Base-by-base conservation (phyloP, 2,329 filamentous ascomycete genomes). In the Pyricularia pennisetigena region DNA sequence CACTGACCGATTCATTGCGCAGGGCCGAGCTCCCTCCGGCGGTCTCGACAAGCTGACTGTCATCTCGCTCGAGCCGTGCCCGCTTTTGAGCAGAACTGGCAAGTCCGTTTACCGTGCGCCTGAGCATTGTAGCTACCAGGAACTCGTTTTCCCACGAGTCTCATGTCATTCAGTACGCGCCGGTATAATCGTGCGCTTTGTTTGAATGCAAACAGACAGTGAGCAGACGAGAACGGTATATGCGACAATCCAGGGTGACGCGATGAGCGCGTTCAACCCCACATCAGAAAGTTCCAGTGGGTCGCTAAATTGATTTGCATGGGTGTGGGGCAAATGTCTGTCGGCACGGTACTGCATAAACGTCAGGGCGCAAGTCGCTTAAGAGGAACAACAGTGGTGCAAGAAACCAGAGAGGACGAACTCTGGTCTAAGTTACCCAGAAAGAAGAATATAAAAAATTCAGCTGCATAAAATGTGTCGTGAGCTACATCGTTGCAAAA, bases 21-120 rank as follows among this genome's bases (percentile, higher is more conserved):
- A 82, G 72, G 28, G 75, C 78, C 1, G 82, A 82, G 70, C 77
- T 80, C 14, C 80, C 80, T 63, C 78, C 74, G n/a, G 74, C 75
- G n/a, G 77, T 73, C 20, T 81, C 75, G 2, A 76, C 72, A 30
- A 76, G 70, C 20, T 77, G 76, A 24, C 78, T 75, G 8, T 74
- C 73, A 35, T 79, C 77, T 57, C 76, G 74, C 7, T 72, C 75
- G 66, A 72, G 77, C 62, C 80, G 78, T 26, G 78, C 76, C 71
- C 83, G 81, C 74, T 86, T 86, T 28, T 6, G 74, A 62, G 72
- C 69, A 69, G 71, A 70, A 26, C 65, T 70, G 67, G 69, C 72
- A 28, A 72, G 67, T 65, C 70, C 69, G 61, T 74, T 73, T 23
- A 72, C 69, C 1, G 75, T 76, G 63, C 71, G 72, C 4, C 70